Percentiles rank a stretch among this genome's conserved stretches.
Evolutionary conservation across 306 rosid genomes (phyloP).

Genomic region (Prunus dulcis): DNA sequence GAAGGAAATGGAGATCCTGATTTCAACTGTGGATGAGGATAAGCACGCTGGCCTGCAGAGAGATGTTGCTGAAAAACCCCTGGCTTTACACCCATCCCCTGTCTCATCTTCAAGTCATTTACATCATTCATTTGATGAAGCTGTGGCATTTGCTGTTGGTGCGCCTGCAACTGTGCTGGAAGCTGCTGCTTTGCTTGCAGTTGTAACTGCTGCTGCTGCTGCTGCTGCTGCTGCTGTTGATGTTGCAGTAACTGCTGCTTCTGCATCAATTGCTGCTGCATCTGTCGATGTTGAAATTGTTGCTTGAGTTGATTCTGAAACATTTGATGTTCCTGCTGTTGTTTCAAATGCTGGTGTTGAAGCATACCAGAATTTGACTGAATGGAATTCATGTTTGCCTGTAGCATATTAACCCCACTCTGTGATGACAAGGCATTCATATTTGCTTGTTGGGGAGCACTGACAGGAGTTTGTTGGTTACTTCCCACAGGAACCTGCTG

Average conservation of each 20-base stretch:
- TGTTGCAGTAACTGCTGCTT: slow-evolving; percentile 13
- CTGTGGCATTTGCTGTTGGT: slow-evolving; percentile 70
- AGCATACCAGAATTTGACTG: slow-evolving; percentile 61
- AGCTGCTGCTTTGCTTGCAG: slow-evolving; percentile 71
- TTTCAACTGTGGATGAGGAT: slow-evolving; percentile 74
- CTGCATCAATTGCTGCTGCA: slow-evolving; percentile 23
- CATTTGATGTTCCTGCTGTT: slow-evolving; percentile 58
- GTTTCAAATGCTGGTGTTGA: slow-evolving; percentile 67
- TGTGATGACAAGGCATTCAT: slow-evolving; percentile 56
- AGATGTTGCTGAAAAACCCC: slow-evolving; percentile 74
- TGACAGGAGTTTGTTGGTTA: slow-evolving; percentile 63
- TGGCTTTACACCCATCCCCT: slow-evolving; percentile 56
- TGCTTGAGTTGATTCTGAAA: slow-evolving; percentile 42
- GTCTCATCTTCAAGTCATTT: slow-evolving; percentile 66
- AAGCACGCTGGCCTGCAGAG: slow-evolving; percentile 63
- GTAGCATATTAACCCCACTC: slow-evolving; percentile 59
- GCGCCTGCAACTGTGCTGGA: slow-evolving; percentile 56
- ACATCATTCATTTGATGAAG: slow-evolving; percentile 63
- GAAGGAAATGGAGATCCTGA: slow-evolving; percentile 60
- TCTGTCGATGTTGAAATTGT: slow-evolving; percentile 40
- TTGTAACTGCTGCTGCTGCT: slow-evolving; percentile 41
- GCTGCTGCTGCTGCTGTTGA: slow-evolving; percentile 26
- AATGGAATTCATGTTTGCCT: slow-evolving; percentile 50
- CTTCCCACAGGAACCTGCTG: slow-evolving; percentile 59
- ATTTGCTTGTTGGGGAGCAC: slow-evolving; percentile 61